Conservation (phyloP, 495 filamentous ascomycete genomes). For the Penicillium macrosclerotiorum region DNA sequence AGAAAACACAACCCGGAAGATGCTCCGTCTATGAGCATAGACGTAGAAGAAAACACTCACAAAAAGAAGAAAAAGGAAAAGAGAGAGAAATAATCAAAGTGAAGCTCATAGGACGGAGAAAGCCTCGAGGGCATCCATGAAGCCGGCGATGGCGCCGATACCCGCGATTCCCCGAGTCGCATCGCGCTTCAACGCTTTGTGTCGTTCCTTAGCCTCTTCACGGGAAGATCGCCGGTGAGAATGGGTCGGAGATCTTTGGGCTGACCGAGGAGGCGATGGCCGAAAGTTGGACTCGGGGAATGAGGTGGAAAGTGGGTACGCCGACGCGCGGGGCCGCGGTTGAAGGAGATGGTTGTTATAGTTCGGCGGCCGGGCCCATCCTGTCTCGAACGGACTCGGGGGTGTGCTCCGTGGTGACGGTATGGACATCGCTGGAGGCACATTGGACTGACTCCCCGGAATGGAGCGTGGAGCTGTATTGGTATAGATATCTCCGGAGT, state of each 20-base stretch:
- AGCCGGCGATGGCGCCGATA: slow-evolving; percentile 42
- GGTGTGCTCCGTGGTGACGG: slow-evolving; percentile 15
- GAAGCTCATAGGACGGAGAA: slow-evolving; percentile 27
- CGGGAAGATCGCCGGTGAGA: slow-evolving; percentile 17
- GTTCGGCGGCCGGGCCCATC: slow-evolving; percentile 9
- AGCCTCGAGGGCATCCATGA: slow-evolving; percentile 45
- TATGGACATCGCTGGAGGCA: slow-evolving; percentile 7
- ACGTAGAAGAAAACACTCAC: no score
- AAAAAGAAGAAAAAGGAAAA: background rate
- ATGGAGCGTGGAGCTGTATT: slow-evolving; percentile 13
- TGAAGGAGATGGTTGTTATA: slow-evolving; percentile 17
- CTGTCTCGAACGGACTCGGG: slow-evolving; percentile 15
- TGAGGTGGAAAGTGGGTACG: slow-evolving; percentile 24
- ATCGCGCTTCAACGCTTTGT: slow-evolving; percentile 29
- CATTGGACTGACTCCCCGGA: slow-evolving; percentile 9
- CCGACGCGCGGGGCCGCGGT: slow-evolving; percentile 14
- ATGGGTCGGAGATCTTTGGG: slow-evolving; percentile 19
- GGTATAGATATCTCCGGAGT: slow-evolving; percentile 5
- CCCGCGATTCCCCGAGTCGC: slow-evolving; percentile 40
- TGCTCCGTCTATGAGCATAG: background rate
- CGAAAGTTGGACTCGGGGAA: slow-evolving; percentile 19
- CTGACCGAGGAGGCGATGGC: slow-evolving; percentile 15
- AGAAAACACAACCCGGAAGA: background rate
- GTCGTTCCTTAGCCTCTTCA: slow-evolving; percentile 24
- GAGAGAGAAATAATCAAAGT: background rate